These are phyloP conservation scores for Papiliotrema nemorosa DNA, from an alignment of 1,284 basidiomycete species.

Conservation along the genomic window DNA sequence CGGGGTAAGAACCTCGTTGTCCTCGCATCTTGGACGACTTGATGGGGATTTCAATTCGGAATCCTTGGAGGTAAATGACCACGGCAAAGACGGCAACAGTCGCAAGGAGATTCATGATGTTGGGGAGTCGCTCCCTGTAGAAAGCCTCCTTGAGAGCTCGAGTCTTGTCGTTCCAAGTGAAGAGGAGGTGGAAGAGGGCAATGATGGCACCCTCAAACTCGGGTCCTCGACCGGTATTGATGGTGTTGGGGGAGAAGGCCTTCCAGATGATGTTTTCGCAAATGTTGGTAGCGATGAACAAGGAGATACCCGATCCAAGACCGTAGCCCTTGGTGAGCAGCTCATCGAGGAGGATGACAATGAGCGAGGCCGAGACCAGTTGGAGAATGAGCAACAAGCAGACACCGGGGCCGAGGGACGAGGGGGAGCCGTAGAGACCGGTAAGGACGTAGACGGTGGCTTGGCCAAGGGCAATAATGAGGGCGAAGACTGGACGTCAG, in stretches of 20 bases:
- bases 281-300: constrained; percentile 99
- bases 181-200: constrained; percentile 93
- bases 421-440: constrained; percentile 91
- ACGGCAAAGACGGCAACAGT: constrained; percentile 87
- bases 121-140: constrained; percentile 94
- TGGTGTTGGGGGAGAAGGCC: constrained; percentile 94
- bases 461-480: constrained; percentile 94
- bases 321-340: constrained; percentile 98
- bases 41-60: constrained; percentile 97
- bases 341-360: constrained; percentile 97
- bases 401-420: constrained; percentile 92
- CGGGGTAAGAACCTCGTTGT: constrained; percentile 89
- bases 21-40: constrained; percentile 96
- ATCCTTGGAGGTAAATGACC: constrained; percentile 98
- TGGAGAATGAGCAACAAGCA: constrained; percentile 93
- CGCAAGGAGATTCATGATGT: constrained; percentile 95
- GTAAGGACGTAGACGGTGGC: constrained; percentile 97
- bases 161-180: constrained; percentile 98
- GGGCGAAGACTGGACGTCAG: constrained; percentile 74
- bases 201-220: constrained; percentile 98
- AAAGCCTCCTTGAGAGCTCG: constrained; percentile 96
- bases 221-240: constrained; percentile 96
- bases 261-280: constrained; percentile 99
- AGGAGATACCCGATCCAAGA: constrained; percentile 95
- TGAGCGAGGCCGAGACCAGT: constrained; percentile 86